Base-by-base conservation (phyloP, 2,329 filamentous ascomycete genomes). In the Aspergillus luchuensis region DNA sequence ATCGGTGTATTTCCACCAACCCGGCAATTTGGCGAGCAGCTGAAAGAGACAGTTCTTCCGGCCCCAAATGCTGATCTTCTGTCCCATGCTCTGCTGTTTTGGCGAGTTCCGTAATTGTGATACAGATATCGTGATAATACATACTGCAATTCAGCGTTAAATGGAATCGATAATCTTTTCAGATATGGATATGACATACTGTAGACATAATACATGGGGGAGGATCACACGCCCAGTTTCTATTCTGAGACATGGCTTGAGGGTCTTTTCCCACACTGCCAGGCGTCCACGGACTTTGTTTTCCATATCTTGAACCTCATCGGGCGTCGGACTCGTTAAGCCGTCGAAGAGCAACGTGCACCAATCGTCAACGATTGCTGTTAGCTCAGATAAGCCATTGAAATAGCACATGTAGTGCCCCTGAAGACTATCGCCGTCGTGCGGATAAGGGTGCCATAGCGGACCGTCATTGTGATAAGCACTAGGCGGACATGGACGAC, bases 11-110 rank as follows among this genome's bases (percentile, higher is more conserved):
- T 1, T 63, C 60, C 10, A 72, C 52, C 19, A 71, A 54, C 3
- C 60, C 47, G 21, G 64, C 60, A 43, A 73, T 66, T 0, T 66
- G 57, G 21, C 60, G 61, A 1, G 70, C 66, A 10, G 66, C 63
- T 6, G 63, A 21, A 11, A 51, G 11, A 66, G 60, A 15, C 62
- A 65, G 0, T 59, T 53, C 33, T 66, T 52, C 15, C 61, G 63
- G 30, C 4, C 33, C 5, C 33, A 13, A 5, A 23, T 15, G 41
- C 41, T 7, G 41, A 15, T 45, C 11, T 13, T 45, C 1, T 10
- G 17, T 10, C 2, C 8, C 17, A 19, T 45, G 21, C 5, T 6
- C 41, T 15, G 41, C 41, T 8, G 19, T 19, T 15, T 21, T 21
- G 13, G 41, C 41, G 3, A 45, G 41, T 13, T 45, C 41, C 19